Base-by-base conservation (phyloP, 352 stramenopile genomes). In the Pythium vanterpoolii region DNA sequence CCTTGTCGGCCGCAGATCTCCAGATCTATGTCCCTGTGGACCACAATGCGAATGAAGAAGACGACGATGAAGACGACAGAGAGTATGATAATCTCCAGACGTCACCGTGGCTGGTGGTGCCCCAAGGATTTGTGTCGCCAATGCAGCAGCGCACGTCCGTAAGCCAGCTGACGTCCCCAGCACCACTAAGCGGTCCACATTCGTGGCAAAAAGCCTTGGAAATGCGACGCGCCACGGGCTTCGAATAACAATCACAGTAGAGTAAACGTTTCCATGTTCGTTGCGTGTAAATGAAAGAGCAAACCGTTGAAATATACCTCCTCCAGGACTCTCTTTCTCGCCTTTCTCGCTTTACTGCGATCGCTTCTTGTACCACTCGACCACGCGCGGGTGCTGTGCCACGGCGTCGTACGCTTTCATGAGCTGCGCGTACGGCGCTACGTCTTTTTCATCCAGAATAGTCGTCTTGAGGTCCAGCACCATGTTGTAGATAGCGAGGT, bases 401-500 rank as follows among this genome's bases (percentile, higher is more conserved):
- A 88, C 72, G 4, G 54, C 33, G 21, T 76, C 50, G 40, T 79
- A 72, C 24, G 79, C 64, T 33, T 42, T 24, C 27, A 66, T 38
- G 23, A 88, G 47, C 2, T 40, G 42, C 6, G 9, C 14, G 43
- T 61, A 61, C 8, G 69, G 60, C 18, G 8, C 14, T 4, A 60
- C 16, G 6, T 70, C 62, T 46, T 68, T 55, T 11, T 70, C 62
- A 43, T 71, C 61, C 16, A 74, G 54, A 7, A 74, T 52, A 13
- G 64, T 64, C 19, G 54, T 77, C 56, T 73, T 75, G 34, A 86
- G 69, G 14, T 69, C 69, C 44, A 69, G 60, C 36, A 86, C 13
- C 7, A 79, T 30, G 27, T 66, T 63, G 48, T 77, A 83, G 40
- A 90, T 75, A 16, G 69, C 73, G 4, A 90, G 53, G 36, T 90